Evolutionary conservation across 1,139 yeast genomes (phyloP).

Genomic region (Kluyveromyces marxianus): DNA sequence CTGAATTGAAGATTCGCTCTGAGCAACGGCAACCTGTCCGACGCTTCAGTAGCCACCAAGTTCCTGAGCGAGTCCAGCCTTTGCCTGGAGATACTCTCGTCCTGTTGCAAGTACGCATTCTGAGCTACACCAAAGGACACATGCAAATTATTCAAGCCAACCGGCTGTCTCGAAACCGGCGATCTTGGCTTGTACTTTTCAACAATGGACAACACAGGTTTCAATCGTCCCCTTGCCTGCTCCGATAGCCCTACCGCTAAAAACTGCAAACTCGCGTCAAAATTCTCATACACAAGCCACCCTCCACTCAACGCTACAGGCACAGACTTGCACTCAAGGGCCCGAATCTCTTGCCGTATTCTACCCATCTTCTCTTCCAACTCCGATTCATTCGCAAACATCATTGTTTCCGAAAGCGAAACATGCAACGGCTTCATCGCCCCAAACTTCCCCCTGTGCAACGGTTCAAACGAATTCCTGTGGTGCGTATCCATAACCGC

Average conservation of each 20-base stretch:
- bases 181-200: not conserved
- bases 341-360: not conserved
- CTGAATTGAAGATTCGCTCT: not conserved
- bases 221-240: not conserved
- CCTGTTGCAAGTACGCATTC: not conserved
- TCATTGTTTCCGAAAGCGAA: slow-evolving; percentile 16
- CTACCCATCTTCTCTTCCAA: slow-evolving; percentile 7
- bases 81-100: too few relatives aligned
- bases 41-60: not conserved
- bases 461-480: slow-evolving; percentile 15
- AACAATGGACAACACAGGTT: not conserved
- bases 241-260: not conserved
- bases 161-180: too few relatives aligned
- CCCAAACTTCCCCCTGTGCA: slow-evolving; percentile 17
- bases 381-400: slow-evolving; percentile 9
- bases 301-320: not conserved
- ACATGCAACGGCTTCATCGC: slow-evolving; percentile 23
- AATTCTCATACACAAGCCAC: slow-evolving; percentile 1
- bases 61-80: not conserved
- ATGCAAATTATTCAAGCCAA: not conserved
- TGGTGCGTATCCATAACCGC: slow-evolving; percentile 3
- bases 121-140: not conserved
- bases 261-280: slow-evolving; percentile 1
- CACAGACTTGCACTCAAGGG: not conserved
- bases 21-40: not conserved